A percentile compares a stretch with the other conserved stretches of the same genome.
These are phyloP conservation scores for Neofusicoccum umdonicola DNA, from an alignment of 2,329 filamentous ascomycete species.

Conservation along the genomic window DNA sequence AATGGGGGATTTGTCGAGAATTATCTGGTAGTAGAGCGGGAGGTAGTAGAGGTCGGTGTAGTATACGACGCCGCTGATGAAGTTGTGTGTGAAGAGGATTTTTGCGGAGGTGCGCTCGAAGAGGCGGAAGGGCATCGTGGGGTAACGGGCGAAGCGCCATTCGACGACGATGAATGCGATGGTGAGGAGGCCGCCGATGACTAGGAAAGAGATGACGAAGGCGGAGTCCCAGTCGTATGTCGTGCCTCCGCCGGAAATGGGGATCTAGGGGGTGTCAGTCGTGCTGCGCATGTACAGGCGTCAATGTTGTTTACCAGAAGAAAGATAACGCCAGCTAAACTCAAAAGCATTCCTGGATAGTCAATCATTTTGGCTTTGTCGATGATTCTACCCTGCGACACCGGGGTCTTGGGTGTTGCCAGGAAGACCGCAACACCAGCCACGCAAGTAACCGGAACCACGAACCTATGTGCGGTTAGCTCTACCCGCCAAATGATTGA, in stretches of 20 bases:
- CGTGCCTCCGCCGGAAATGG: slow-evolving; percentile 60
- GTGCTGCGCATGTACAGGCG: slow-evolving; percentile 39
- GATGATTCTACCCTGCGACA: background rate
- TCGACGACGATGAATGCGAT: slow-evolving; percentile 55
- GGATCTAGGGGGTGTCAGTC: slow-evolving; percentile 43
- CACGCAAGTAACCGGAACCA: background rate
- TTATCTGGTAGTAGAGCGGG: slow-evolving; percentile 62
- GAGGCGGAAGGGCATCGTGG: slow-evolving; percentile 59
- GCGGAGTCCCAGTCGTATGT: slow-evolving; percentile 58
- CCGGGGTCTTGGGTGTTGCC: background rate
- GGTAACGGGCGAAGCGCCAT: slow-evolving; percentile 48
- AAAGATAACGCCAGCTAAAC: slow-evolving; percentile 29
- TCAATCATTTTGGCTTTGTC: slow-evolving; percentile 12
- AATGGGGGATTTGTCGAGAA: slow-evolving; percentile 44
- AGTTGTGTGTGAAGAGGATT: slow-evolving; percentile 57
- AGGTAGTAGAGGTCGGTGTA: slow-evolving; percentile 61
- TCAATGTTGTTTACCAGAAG: slow-evolving; percentile 24
- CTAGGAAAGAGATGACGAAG: slow-evolving; percentile 60
- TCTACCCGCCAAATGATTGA: background rate
- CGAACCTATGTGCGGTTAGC: background rate
- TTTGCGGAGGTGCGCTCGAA: slow-evolving; percentile 55
- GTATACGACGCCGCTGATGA: slow-evolving; percentile 61
- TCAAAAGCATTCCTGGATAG: slow-evolving; percentile 21
- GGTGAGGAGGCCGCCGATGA: slow-evolving; percentile 49
- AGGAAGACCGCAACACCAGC: slow-evolving; percentile 3